Evolutionary conservation across 176 grass and related monocot genomes (phyloP).

Genomic region (Pontederia crassipes): DNA sequence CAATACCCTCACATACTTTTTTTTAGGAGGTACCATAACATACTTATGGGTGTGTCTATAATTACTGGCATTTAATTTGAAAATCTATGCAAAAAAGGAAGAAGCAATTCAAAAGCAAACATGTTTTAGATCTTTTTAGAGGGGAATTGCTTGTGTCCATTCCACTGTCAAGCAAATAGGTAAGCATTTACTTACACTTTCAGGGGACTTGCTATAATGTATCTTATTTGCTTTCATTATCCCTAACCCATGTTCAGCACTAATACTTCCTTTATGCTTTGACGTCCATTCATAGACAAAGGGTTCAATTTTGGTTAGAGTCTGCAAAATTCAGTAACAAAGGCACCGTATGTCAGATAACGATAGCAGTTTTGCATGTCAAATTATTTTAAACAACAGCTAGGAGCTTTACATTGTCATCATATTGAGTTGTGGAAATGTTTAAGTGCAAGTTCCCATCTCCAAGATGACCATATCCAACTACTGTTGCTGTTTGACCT

Average conservation of each 20-base stretch:
- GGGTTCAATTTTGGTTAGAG: constrained; percentile 65
- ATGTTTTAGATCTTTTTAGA: background rate
- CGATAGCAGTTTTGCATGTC: background rate
- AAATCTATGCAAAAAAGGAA: too few species aligned
- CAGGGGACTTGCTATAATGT: constrained; percentile 87
- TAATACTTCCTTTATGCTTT: constrained; percentile 86
- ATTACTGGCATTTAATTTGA: too few species aligned
- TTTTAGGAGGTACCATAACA: too few species aligned
- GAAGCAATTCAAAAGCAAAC: background rate
- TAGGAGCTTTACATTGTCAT: constrained; percentile 44
- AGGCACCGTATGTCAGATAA: constrained; percentile 11
- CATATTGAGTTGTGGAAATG: constrained; percentile 60
- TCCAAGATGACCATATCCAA: constrained; percentile 90
- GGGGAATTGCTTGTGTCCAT: background rate
- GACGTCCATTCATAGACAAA: constrained; percentile 95
- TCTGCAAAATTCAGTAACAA: constrained; percentile 42
- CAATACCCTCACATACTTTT: too few species aligned
- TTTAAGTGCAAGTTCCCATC: constrained; percentile 94
- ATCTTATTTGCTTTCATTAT: constrained; percentile 97
- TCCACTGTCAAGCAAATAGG: background rate
- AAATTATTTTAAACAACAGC: background rate
- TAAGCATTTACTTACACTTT: constrained; percentile 49
- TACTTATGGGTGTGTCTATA: too few species aligned
- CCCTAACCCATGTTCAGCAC: constrained; percentile 83
- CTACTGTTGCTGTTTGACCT: constrained; percentile 56